Percentiles rank a stretch among this genome's conserved stretches.
Conservation (phyloP, 805 yeast genomes). For the Pachysolen tannophilus region DNA sequence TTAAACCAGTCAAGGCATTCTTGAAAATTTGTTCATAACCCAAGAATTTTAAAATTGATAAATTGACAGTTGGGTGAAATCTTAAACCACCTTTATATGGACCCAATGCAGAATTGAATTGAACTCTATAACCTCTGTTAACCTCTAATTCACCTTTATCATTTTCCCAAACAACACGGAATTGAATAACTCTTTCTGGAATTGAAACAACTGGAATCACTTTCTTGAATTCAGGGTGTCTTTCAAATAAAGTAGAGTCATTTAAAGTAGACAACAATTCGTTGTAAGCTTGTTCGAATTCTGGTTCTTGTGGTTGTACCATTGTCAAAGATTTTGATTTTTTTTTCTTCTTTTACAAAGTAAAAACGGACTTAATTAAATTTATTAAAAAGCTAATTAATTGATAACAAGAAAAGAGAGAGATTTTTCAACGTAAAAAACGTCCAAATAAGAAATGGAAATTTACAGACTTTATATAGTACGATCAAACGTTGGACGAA, state of each 20-base stretch:
- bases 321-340: no score
- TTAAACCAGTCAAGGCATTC: conserved; percentile 93
- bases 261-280: conserved; percentile 84
- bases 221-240: conserved; percentile 84
- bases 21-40: conserved; percentile 99
- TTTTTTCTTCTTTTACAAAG: no score
- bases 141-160: conserved; percentile 88
- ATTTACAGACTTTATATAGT: no score
- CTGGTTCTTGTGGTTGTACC: conserved; percentile 96
- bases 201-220: conserved; percentile 85
- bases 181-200: conserved; percentile 94
- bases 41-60: conserved; percentile 89
- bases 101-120: conserved; percentile 96
- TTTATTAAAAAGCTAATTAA: no score
- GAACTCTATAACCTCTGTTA: conserved; percentile 97
- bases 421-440: no score
- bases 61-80: conserved; percentile 95
- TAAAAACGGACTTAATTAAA: no score
- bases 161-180: conserved; percentile 97
- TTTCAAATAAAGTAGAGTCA: conserved; percentile 83
- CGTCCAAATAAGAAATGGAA: no score
- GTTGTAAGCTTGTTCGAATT: conserved; percentile 97
- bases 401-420: no score
- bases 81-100: conserved; percentile 99
- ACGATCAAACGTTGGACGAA: no score